Conservation (phyloP, 1,284 basidiomycete genomes). For the Wallemia mellicola region DNA sequence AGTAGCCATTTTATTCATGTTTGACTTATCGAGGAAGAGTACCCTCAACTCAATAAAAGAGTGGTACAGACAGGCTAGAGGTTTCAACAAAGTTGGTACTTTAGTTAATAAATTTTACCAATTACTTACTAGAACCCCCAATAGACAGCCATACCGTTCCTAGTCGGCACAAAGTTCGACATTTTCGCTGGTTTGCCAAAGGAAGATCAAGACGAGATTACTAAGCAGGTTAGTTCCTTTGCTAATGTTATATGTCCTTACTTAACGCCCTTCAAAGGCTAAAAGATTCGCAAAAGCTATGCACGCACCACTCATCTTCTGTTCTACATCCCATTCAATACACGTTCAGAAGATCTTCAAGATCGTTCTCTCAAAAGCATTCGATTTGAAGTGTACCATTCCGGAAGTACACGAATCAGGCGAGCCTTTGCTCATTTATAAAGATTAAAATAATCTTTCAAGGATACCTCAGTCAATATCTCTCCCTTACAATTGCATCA, state of each 20-base stretch:
- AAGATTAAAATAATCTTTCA: constrained; percentile 21
- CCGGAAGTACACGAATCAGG: constrained; percentile 85
- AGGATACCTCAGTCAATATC: too few species aligned
- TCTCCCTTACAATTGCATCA: too few species aligned
- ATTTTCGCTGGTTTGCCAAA: constrained; percentile 77
- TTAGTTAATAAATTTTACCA: background rate
- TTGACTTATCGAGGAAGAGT: constrained; percentile 83
- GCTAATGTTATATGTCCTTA: background rate
- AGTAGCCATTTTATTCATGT: constrained; percentile 97
- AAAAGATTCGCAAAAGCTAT: constrained; percentile 90
- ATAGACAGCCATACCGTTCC: constrained; percentile 12
- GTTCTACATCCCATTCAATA: constrained; percentile 86
- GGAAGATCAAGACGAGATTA: constrained; percentile 96
- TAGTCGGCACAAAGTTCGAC: constrained; percentile 94
- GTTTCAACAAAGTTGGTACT: constrained; percentile 66
- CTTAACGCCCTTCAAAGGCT: constrained; percentile 23
- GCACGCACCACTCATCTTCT: constrained; percentile 94
- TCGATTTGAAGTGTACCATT: constrained; percentile 77
- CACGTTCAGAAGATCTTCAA: constrained; percentile 99
- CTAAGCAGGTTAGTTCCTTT: constrained; percentile 37
- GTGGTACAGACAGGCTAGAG: constrained; percentile 92
- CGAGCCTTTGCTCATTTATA: constrained; percentile 69
- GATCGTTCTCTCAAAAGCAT: constrained; percentile 53
- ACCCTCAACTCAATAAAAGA: constrained; percentile 95
- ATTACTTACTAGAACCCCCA: background rate